These are phyloP conservation scores for Tubosaeta sp. DNA, from an alignment of 768 basidiomycete genomes.

Conservation along the genomic window DNA sequence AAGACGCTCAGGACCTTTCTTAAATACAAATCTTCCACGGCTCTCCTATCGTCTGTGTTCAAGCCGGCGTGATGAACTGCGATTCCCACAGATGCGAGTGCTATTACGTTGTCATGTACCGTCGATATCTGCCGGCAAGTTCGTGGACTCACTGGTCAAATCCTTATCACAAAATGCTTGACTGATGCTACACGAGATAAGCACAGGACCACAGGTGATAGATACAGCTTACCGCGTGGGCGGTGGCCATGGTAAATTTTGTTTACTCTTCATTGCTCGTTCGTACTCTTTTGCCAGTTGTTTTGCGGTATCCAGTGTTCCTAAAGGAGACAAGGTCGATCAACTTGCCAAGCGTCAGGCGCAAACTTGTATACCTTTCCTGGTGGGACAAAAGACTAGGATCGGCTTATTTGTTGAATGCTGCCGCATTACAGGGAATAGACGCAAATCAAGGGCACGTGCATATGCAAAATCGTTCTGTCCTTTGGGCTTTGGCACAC, in stretches of 20 bases:
- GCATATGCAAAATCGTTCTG: conserved; percentile 80
- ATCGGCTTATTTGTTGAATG: conserved; percentile 80
- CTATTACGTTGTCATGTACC: conserved; percentile 32
- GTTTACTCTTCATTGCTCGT: conserved; percentile 45
- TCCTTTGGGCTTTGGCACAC: conserved; percentile 54
- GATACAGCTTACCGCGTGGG: conserved; percentile 43
- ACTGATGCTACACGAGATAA: conserved; percentile 41
- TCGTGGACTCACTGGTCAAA: conserved; percentile 38
- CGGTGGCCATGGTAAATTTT: conserved; percentile 63
- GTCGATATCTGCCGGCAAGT: neutral
- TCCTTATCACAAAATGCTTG: conserved; percentile 63
- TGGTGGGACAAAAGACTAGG: conserved; percentile 82
- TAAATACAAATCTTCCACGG: conserved; percentile 71
- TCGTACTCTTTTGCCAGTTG: conserved; percentile 70
- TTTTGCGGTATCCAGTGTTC: conserved; percentile 66
- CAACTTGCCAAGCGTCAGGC: neutral
- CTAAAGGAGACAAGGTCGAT: conserved; percentile 27
- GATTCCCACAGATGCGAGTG: conserved; percentile 67
- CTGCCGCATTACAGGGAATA: conserved; percentile 69
- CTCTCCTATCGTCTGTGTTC: conserved; percentile 62
- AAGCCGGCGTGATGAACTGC: conserved; percentile 93
- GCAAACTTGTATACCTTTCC: conserved; percentile 57
- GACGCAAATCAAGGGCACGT: conserved; percentile 61
- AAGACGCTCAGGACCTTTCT: conserved; percentile 62
- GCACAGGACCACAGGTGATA: neutral